Evolutionary conservation across 805 yeast genomes (phyloP).

Genomic region (Candida mattraensis): DNA sequence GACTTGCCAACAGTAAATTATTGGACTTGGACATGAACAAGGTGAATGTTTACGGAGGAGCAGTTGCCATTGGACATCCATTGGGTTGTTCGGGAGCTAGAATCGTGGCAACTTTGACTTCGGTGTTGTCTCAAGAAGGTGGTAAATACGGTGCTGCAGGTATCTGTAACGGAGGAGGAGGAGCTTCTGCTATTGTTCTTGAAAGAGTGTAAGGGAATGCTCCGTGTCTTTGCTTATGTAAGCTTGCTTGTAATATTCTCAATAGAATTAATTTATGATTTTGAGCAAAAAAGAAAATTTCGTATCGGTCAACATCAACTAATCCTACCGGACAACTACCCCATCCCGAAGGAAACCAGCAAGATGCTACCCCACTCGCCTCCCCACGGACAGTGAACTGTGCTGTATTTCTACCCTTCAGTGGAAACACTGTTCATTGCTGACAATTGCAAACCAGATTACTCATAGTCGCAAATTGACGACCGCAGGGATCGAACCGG

Average conservation of each 20-base stretch:
- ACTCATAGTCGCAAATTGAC: constrained; percentile 31
- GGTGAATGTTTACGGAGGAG: constrained; percentile 92
- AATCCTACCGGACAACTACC: constrained; percentile 17
- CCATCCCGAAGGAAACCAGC: constrained; percentile 33
- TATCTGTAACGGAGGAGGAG: constrained; percentile 99
- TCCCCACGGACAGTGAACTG: constrained; percentile 42
- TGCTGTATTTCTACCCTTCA: constrained; percentile 48
- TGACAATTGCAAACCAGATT: constrained; percentile 30
- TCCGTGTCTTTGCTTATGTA: constrained; percentile 4
- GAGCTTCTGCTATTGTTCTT: constrained; percentile 90
- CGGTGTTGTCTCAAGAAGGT: constrained; percentile 79
- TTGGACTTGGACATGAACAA: constrained; percentile 61
- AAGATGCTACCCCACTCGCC: constrained; percentile 40
- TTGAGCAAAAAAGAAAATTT: constrained; percentile 8
- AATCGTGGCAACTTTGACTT: constrained; percentile 80
- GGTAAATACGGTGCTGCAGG: constrained; percentile 93
- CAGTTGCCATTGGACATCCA: constrained; percentile 94
- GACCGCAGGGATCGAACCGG: constrained; percentile 45
- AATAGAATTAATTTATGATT: constrained; percentile 2
- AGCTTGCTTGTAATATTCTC: neutral
- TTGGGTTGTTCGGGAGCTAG: constrained; percentile 96
- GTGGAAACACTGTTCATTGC: constrained; percentile 37
- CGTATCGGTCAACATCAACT: constrained; percentile 28
- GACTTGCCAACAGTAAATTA: constrained; percentile 81
- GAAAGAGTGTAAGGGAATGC: constrained; percentile 50